Conservation (phyloP, 2,329 filamentous ascomycete genomes). For the Cercospora janseana region DNA sequence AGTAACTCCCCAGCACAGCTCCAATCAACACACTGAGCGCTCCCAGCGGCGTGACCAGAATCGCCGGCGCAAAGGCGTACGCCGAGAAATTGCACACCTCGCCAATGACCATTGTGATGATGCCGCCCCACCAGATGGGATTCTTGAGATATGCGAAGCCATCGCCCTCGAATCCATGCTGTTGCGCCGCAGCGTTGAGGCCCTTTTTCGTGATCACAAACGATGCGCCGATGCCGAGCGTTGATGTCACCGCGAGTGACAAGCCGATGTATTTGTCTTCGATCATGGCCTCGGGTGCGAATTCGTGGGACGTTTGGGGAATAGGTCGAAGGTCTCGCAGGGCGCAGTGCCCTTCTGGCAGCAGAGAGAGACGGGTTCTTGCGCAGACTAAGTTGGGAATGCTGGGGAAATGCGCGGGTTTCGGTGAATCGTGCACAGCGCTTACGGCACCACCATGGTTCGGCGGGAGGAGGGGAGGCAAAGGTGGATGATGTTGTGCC, state of each 20-base stretch:
- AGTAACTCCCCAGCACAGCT: slow-evolving; percentile 91
- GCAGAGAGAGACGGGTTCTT: slow-evolving; percentile 6
- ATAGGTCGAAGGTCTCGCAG: background rate
- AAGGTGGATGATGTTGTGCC: too few relatives aligned
- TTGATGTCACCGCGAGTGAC: slow-evolving; percentile 70
- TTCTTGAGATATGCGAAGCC: slow-evolving; percentile 92
- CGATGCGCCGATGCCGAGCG: slow-evolving; percentile 69
- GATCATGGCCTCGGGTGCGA: slow-evolving; percentile 26
- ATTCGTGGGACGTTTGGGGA: background rate
- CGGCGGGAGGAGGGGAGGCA: background rate
- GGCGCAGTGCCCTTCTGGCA: slow-evolving; percentile 3
- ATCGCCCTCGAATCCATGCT: slow-evolving; percentile 94
- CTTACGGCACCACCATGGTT: slow-evolving; percentile 7
- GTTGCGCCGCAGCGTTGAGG: slow-evolving; percentile 83
- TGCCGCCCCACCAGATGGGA: slow-evolving; percentile 97
- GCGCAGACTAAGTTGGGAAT: slow-evolving; percentile 7
- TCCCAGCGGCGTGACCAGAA: slow-evolving; percentile 91
- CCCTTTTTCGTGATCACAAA: slow-evolving; percentile 99
- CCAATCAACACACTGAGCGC: slow-evolving; percentile 92
- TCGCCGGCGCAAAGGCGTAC: slow-evolving; percentile 98
- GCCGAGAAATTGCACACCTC: slow-evolving; percentile 97
- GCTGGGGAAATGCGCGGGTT: slow-evolving; percentile 1
- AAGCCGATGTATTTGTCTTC: slow-evolving; percentile 69
- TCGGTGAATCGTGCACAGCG: background rate
- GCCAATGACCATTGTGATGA: slow-evolving; percentile 83